Conservation (phyloP, 345 rosid species). For the Hibiscus tridactylites region DNA sequence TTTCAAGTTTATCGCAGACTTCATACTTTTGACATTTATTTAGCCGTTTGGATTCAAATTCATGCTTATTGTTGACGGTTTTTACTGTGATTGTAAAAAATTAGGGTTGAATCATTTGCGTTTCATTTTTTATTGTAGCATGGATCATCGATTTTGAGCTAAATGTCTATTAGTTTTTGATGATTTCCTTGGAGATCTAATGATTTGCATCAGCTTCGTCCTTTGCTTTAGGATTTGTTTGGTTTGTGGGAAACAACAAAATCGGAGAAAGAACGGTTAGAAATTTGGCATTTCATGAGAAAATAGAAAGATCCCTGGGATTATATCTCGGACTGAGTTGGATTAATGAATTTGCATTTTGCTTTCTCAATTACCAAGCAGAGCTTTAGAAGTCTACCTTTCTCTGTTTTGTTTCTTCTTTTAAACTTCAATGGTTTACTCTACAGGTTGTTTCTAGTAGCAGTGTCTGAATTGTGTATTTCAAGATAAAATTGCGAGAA, state of each 20-base stretch:
- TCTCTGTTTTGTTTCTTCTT: not conserved
- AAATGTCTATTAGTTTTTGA: not conserved
- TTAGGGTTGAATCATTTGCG: not conserved
- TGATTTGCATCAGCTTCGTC: not conserved
- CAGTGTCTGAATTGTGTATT: conserved; percentile 5
- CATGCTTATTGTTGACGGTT: not conserved
- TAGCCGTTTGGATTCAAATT: not conserved
- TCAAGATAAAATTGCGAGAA: conserved; percentile 6
- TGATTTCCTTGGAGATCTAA: not conserved
- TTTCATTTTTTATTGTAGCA: not conserved
- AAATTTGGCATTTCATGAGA: not conserved
- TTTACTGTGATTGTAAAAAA: not conserved
- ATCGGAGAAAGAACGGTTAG: not conserved
- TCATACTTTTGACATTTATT: not conserved
- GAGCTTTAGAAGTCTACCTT: not conserved
- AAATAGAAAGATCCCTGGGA: not conserved
- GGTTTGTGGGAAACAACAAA: not conserved
- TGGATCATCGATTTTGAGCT: not conserved
- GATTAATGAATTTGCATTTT: not conserved
- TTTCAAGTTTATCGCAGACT: not conserved
- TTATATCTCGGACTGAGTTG: not conserved
- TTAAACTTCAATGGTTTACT: not conserved
- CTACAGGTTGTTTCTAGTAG: conserved; percentile 7
- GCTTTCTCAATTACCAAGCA: not conserved
- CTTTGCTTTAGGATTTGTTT: not conserved